phyloP scores from a whole-genome alignment of 2,329 filamentous ascomycete genomes.

The Fusarium albosuccineum region DNA sequence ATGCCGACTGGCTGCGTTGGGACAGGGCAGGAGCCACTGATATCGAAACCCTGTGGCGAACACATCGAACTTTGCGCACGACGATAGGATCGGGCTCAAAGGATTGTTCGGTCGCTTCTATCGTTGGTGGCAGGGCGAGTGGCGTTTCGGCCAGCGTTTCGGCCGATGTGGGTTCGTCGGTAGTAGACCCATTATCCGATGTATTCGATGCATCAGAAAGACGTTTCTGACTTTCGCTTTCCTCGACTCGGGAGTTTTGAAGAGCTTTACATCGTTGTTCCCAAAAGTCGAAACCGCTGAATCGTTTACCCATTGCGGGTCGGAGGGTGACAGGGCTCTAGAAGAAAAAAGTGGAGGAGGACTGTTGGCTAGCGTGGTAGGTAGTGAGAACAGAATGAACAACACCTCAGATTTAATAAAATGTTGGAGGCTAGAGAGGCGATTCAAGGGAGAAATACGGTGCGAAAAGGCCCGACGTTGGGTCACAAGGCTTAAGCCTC shows the following conservation, averaged over 20 bases:
- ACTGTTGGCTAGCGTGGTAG: too few relatives aligned
- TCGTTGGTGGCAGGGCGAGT: not conserved
- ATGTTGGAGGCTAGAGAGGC: too few relatives aligned
- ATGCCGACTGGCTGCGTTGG: constrained; percentile 22
- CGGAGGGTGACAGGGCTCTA: too few relatives aligned
- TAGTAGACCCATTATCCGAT: not conserved
- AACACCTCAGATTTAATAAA: too few relatives aligned
- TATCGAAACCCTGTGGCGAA: constrained; percentile 18
- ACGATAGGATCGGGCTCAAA: not conserved
- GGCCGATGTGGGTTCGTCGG: not conserved
- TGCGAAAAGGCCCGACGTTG: too few relatives aligned
- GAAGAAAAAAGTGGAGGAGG: too few relatives aligned
- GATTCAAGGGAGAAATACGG: too few relatives aligned
- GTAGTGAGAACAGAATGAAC: too few relatives aligned
- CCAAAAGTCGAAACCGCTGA: constrained; percentile 28
- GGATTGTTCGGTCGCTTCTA: not conserved
- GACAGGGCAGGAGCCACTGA: constrained; percentile 11
- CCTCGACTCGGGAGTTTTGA: not conserved
- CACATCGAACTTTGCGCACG: constrained; percentile 4
- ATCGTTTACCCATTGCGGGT: constrained; percentile 17
- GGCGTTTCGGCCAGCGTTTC: not conserved
- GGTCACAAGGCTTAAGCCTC: too few relatives aligned
- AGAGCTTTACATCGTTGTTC: constrained; percentile 15
- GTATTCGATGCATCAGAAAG: constrained; percentile 7
- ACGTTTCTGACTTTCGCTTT: constrained; percentile 1